Evolutionary conservation across 768 basidiomycete species (phyloP).

Genomic region (Glaciozyma antarctica): DNA sequence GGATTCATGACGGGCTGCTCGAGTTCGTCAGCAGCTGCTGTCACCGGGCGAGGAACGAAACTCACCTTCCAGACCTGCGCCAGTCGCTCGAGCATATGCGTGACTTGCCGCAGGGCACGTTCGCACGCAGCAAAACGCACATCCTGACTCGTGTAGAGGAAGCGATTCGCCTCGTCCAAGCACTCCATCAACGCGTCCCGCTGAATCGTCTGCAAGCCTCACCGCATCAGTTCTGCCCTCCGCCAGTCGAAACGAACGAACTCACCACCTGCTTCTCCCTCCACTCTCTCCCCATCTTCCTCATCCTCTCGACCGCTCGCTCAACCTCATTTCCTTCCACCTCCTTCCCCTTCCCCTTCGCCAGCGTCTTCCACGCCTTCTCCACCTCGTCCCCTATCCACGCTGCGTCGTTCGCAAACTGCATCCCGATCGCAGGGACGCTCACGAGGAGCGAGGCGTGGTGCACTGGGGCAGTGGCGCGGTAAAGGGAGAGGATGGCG

Average conservation of each 20-base stretch:
- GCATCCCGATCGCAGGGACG: slow-evolving; percentile 43
- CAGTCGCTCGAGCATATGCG: slow-evolving; percentile 39
- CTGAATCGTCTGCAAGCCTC: slow-evolving; percentile 33
- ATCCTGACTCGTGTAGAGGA: slow-evolving; percentile 34
- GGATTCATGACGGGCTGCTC: slow-evolving; percentile 39
- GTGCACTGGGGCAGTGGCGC: slow-evolving; percentile 40
- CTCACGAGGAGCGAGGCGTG: slow-evolving; percentile 34
- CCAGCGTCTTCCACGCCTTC: slow-evolving; percentile 9
- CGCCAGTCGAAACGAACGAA: background rate
- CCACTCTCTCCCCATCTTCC: slow-evolving; percentile 20
- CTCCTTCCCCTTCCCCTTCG: background rate
- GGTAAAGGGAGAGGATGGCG: slow-evolving; percentile 41
- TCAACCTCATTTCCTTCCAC: slow-evolving; percentile 33
- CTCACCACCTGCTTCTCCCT: slow-evolving; percentile 35
- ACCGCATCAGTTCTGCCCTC: background rate
- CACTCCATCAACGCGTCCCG: slow-evolving; percentile 34
- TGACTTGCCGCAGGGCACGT: slow-evolving; percentile 37
- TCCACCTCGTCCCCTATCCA: slow-evolving; percentile 36
- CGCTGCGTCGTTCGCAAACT: slow-evolving; percentile 42
- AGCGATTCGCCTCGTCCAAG: slow-evolving; percentile 37
- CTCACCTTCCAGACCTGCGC: slow-evolving; percentile 41
- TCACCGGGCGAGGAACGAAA: background rate
- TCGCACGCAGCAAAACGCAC: slow-evolving; percentile 33
- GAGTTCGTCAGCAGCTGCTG: no score
- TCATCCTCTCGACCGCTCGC: slow-evolving; percentile 13